Percentiles rank a stretch among this genome's conserved stretches.
phyloP scores from a whole-genome alignment of 257 asterid species.

The Ligustrum vulgare region DNA sequence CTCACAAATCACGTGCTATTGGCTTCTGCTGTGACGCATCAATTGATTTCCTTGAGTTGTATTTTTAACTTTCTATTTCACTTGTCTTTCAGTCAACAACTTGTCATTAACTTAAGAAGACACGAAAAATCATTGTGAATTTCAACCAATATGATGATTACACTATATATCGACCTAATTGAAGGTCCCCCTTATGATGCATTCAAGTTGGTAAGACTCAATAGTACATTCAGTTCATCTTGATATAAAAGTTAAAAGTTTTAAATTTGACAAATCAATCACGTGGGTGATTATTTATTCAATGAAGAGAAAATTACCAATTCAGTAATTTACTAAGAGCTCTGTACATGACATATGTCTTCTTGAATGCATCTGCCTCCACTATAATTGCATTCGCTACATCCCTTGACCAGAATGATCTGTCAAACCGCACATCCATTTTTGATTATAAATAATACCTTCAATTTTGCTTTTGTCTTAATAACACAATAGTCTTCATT shows the following conservation, averaged over 20 bases:
- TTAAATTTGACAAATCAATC: neutral
- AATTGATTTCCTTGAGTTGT: neutral
- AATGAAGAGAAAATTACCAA: constrained; percentile 28
- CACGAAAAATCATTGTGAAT: neutral
- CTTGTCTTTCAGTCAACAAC: neutral
- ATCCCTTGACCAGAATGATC: constrained; percentile 83
- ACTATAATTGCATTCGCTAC: constrained; percentile 79
- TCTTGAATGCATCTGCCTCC: constrained; percentile 97
- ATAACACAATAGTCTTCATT: neutral
- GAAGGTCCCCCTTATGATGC: neutral
- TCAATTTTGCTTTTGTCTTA: neutral
- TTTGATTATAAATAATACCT: neutral
- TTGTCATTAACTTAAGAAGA: neutral
- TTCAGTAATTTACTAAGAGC: constrained; percentile 90
- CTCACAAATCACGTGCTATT: neutral
- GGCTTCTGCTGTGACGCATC: neutral
- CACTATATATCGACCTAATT: neutral
- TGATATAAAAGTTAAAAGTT: neutral
- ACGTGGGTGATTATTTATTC: neutral
- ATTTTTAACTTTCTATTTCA: neutral
- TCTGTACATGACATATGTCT: constrained; percentile 77
- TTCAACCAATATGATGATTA: neutral
- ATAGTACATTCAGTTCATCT: neutral
- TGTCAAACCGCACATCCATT: constrained; percentile 21
- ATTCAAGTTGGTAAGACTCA: neutral